phyloP scores from a whole-genome alignment of 805 yeast genomes.

The Myxozyma kluyveri region DNA sequence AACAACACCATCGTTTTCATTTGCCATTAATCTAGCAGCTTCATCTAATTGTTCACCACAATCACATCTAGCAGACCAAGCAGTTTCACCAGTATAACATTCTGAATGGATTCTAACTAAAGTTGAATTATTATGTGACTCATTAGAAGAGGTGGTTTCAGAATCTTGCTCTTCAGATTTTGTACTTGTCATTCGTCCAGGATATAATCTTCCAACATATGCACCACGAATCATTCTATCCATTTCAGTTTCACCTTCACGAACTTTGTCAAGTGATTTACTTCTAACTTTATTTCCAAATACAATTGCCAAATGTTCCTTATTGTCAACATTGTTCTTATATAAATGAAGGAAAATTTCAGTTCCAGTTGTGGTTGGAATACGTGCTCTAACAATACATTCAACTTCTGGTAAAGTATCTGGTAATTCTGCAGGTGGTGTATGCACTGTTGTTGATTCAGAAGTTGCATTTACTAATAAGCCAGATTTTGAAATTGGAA shows the following conservation, averaged over 20 bases:
- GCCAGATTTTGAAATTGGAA: constrained; percentile 6
- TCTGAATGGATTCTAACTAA: constrained; percentile 92
- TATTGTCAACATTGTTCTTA: constrained; percentile 77
- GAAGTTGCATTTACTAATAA: background rate
- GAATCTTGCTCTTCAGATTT: constrained; percentile 33
- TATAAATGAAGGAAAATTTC: constrained; percentile 91
- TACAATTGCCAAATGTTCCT: constrained; percentile 95
- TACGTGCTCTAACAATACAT: constrained; percentile 91
- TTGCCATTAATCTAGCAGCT: constrained; percentile 91
- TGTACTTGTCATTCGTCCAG: constrained; percentile 68
- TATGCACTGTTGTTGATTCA: constrained; percentile 6
- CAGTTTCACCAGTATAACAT: constrained; percentile 98
- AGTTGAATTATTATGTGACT: constrained; percentile 30
- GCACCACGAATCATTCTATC: constrained; percentile 99
- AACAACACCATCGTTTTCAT: constrained; percentile 84
- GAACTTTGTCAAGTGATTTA: constrained; percentile 58
- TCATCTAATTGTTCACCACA: constrained; percentile 99
- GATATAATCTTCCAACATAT: constrained; percentile 81
- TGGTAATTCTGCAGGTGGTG: constrained; percentile 27
- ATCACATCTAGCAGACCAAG: constrained; percentile 98
- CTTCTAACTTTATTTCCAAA: constrained; percentile 91
- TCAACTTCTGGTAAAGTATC: constrained; percentile 64
- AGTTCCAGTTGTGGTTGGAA: constrained; percentile 93
- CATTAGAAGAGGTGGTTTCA: background rate
- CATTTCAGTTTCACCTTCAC: constrained; percentile 74